Base-by-base conservation (phyloP, 1,139 yeast species). In the Zygosaccharomyces pseudobailii region DNA sequence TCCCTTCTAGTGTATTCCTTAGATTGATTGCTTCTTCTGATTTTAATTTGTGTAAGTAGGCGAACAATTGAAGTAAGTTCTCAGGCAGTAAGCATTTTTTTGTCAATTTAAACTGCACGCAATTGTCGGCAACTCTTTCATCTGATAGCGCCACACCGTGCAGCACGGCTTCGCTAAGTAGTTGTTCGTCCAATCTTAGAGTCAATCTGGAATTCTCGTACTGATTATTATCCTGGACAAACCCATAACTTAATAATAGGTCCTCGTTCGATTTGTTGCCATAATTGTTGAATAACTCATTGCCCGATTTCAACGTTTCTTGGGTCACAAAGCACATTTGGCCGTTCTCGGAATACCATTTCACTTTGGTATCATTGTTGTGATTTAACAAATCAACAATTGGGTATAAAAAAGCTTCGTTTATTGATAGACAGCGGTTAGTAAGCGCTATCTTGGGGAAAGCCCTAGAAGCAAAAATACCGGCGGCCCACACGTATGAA, bases 221-320 rank as follows among this genome's bases (percentile, higher is more conserved):
- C 1, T 65, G 62, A 30, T 68, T 66, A 53, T 83, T 83, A 37
- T 75, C 71, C 22, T 82, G 52, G 20, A 82, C 76, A 64, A 88
- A 88, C 0, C 96, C 96, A 52, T 76, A 77, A 0, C 73, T 75
- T 53, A 75, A 57, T 25, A 77, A 51, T 27, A 70, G 71, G 56
- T 88, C 96, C 58, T 86, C 89, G 58, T 87, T 88, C 1, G 92
- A 84, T 62, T 87, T 88, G 50, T 84, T 79, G 3, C 97, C 97
- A 62, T 89, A 89, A 63, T 88, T 89, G 61, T 89, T 89, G 66
- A 67, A 84, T 1, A 88, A 57, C 57, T 87, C 83, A 8, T 66
- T 65, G 0, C 79, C 81, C 4, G 56, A 58, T 5, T 58, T 54
- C 6, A 60, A 36, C 0, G 19, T 40, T 24, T 55, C 59, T 4